Conservation (phyloP, 73 alveolate species). For the Blepharisma japonicum region DNA sequence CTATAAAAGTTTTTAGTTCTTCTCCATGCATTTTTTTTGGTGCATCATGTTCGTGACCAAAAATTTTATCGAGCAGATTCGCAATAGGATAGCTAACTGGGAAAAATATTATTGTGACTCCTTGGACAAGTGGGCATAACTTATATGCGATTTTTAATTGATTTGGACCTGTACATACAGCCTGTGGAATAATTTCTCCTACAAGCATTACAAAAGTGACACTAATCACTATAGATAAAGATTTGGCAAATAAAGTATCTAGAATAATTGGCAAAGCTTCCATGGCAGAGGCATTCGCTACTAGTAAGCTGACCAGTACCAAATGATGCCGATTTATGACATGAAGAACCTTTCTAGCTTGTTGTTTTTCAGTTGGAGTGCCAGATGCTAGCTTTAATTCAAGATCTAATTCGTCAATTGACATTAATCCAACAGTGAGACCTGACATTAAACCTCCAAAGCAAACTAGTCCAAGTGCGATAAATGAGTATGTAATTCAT, state of each 20-base stretch:
- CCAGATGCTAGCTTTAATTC: slow-evolving; percentile 79
- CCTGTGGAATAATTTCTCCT: slow-evolving; percentile 94
- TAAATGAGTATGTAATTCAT: background rate
- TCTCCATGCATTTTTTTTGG: slow-evolving; percentile 1
- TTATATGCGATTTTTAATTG: slow-evolving; percentile 80
- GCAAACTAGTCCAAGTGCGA: slow-evolving; percentile 59
- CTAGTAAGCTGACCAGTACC: slow-evolving; percentile 82
- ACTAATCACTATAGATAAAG: slow-evolving; percentile 74
- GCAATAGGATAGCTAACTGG: slow-evolving; percentile 63
- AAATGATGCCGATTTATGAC: slow-evolving; percentile 82
- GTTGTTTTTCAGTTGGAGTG: slow-evolving; percentile 66
- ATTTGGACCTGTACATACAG: slow-evolving; percentile 91
- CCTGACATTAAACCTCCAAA: slow-evolving; percentile 96
- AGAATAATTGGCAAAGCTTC: slow-evolving; percentile 87
- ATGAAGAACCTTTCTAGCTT: slow-evolving; percentile 55
- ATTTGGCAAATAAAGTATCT: slow-evolving; percentile 74
- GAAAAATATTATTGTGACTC: slow-evolving; percentile 42
- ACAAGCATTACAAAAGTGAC: slow-evolving; percentile 85
- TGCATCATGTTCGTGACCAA: slow-evolving; percentile 37
- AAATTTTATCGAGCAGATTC: slow-evolving; percentile 50
- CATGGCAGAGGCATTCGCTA: slow-evolving; percentile 89
- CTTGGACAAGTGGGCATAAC: slow-evolving; percentile 75
- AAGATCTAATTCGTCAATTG: slow-evolving; percentile 83
- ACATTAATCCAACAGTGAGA: slow-evolving; percentile 89
- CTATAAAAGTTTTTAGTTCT: slow-evolving; percentile 24